phyloP scores from a whole-genome alignment of 345 rosid species.

The Kandelia obovata region DNA sequence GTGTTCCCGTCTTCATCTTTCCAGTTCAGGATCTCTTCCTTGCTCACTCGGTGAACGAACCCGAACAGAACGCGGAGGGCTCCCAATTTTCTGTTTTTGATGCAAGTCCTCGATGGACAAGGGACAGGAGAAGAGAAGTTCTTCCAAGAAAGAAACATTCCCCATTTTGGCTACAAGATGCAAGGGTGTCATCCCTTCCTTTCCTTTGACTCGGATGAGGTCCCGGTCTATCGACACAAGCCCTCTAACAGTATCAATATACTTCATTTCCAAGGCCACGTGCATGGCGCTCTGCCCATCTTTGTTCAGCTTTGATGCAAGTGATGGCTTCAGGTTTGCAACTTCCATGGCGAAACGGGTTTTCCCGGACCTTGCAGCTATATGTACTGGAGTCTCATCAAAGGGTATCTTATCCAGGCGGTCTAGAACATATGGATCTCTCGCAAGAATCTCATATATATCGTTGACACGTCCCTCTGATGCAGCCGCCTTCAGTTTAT shows the following conservation, averaged over 20 bases:
- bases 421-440: slow-evolving; percentile 22
- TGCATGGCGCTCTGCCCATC: slow-evolving; percentile 23
- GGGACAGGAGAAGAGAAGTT: slow-evolving; percentile 7
- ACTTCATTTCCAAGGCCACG: slow-evolving; percentile 10
- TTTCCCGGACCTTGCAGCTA: slow-evolving; percentile 27
- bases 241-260: slow-evolving; percentile 1
- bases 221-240: slow-evolving; percentile 8
- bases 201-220: slow-evolving; percentile 23
- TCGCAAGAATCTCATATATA: slow-evolving; percentile 13
- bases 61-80: slow-evolving; percentile 3
- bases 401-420: slow-evolving; percentile 10
- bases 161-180: slow-evolving; percentile 17
- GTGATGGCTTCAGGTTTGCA: slow-evolving; percentile 17
- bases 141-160: neutral
- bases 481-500: slow-evolving; percentile 15
- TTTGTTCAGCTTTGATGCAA: slow-evolving; percentile 17
- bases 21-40: slow-evolving; percentile 10
- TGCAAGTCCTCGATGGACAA: slow-evolving; percentile 22
- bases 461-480: slow-evolving; percentile 17
- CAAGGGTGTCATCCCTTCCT: slow-evolving; percentile 23
- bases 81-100: neutral
- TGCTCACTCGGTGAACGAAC: neutral
- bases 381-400: slow-evolving; percentile 35
- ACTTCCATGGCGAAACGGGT: slow-evolving; percentile 27
- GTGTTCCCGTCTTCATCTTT: slow-evolving; percentile 14